These are phyloP conservation scores for Darksidea phi DNA, from an alignment of 495 filamentous ascomycete genomes.

Conservation along the genomic window DNA sequence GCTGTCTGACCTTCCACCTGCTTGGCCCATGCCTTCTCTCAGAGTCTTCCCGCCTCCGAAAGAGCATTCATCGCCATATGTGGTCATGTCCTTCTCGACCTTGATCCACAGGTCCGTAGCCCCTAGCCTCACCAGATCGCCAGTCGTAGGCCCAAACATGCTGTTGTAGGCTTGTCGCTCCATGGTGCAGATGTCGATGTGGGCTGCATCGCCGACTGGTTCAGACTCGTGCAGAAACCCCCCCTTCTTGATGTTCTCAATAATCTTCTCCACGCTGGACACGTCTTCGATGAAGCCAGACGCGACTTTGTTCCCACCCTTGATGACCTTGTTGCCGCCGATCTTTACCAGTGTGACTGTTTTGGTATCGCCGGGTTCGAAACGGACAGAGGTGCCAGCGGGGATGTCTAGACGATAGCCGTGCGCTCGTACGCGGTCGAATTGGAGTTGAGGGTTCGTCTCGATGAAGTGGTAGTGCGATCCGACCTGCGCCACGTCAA, in stretches of 20 bases:
- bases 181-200: constrained; percentile 64
- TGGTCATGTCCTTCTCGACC: constrained; percentile 83
- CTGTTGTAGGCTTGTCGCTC: constrained; percentile 72
- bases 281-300: constrained; percentile 65
- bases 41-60: constrained; percentile 96
- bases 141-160: constrained; percentile 93
- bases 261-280: constrained; percentile 60
- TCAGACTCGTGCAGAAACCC: constrained; percentile 78
- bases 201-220: constrained; percentile 54
- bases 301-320: constrained; percentile 79
- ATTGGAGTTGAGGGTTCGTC: constrained; percentile 84
- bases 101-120: constrained; percentile 87
- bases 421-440: constrained; percentile 82
- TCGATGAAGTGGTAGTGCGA: constrained; percentile 98
- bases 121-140: constrained; percentile 78
- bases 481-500: constrained; percentile 57
- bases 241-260: constrained; percentile 60
- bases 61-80: constrained; percentile 89
- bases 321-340: constrained; percentile 75
- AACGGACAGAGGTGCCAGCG: constrained; percentile 88
- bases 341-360: constrained; percentile 94
- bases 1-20: constrained; percentile 66
- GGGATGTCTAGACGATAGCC: constrained; percentile 87
- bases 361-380: constrained; percentile 91
- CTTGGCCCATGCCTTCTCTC: constrained; percentile 95